A percentile compares a stretch with the other conserved stretches of the same genome.
These are phyloP conservation scores for Ophiosphaerella narmari DNA, from an alignment of 2,329 filamentous ascomycete genomes.

Conservation along the genomic window DNA sequence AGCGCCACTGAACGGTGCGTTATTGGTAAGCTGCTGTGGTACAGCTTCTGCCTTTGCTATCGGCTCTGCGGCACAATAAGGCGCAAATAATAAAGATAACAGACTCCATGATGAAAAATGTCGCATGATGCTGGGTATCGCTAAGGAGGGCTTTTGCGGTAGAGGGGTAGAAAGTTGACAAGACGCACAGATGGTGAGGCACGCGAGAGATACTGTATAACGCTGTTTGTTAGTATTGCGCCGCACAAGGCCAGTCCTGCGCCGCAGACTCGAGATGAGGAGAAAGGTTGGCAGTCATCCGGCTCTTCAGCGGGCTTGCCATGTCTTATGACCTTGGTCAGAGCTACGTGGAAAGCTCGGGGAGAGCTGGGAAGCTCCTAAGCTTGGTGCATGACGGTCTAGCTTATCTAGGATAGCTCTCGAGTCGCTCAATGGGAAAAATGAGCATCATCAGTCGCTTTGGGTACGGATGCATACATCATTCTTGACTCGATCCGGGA, in stretches of 20 bases:
- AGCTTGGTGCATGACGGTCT: slow-evolving; percentile 30
- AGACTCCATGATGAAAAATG: slow-evolving; percentile 12
- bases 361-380: slow-evolving; percentile 33
- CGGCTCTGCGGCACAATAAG: slow-evolving; percentile 26
- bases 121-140: slow-evolving; percentile 18
- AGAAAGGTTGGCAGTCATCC: slow-evolving; percentile 14
- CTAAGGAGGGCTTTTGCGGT: background rate
- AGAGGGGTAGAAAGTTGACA: background rate
- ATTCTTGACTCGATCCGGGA: background rate
- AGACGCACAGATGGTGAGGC: background rate
- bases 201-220: background rate
- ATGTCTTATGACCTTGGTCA: slow-evolving; percentile 33
- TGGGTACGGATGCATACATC: background rate
- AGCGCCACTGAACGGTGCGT: slow-evolving; percentile 48
- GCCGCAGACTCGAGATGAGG: slow-evolving; percentile 8
- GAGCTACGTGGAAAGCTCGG: slow-evolving; percentile 24
- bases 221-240: slow-evolving; percentile 14
- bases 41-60: slow-evolving; percentile 32
- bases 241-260: slow-evolving; percentile 2
- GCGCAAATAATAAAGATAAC: slow-evolving; percentile 15
- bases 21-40: slow-evolving; percentile 38
- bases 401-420: slow-evolving; percentile 35
- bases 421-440: slow-evolving; percentile 17
- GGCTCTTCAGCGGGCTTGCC: slow-evolving; percentile 16
- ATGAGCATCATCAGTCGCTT: slow-evolving; percentile 23